phyloP scores from a whole-genome alignment of 345 rosid genomes.

The Reutealis trisperma region DNA sequence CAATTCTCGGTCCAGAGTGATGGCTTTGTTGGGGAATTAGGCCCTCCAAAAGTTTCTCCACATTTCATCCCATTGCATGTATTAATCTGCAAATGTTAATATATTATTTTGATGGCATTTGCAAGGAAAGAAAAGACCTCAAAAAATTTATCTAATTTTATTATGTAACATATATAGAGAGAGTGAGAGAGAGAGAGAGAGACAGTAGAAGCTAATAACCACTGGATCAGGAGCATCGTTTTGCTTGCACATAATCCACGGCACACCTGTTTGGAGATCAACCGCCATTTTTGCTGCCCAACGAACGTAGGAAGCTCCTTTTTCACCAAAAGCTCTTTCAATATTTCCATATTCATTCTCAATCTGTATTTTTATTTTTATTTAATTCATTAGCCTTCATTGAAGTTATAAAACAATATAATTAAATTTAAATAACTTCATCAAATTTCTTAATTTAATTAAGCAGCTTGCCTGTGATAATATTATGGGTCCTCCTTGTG shows the following conservation, averaged over 20 bases:
- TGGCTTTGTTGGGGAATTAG: conserved; percentile 80
- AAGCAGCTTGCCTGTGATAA: conserved; percentile 52
- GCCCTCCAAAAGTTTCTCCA: conserved; percentile 81
- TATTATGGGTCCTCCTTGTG: conserved; percentile 90
- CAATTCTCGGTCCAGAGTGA: conserved; percentile 91
- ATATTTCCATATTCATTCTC: conserved; percentile 80
- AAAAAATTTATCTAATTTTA: background rate
- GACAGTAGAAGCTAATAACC: conserved; percentile 27
- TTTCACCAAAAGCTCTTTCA: conserved; percentile 50
- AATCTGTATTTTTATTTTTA: conserved; percentile 41
- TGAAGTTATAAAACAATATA: too few relatives aligned
- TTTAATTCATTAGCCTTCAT: background rate
- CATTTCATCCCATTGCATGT: conserved; percentile 82
- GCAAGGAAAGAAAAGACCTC: too few relatives aligned
- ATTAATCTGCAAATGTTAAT: conserved; percentile 50
- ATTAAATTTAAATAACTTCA: too few relatives aligned
- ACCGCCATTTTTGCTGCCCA: conserved; percentile 84
- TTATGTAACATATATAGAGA: background rate
- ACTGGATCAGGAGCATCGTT: conserved; percentile 83
- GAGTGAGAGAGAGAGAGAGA: background rate
- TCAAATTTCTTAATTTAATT: too few relatives aligned
- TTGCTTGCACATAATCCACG: conserved; percentile 97
- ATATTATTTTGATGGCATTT: too few relatives aligned
- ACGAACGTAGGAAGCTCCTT: conserved; percentile 60
- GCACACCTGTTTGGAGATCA: conserved; percentile 72